phyloP scores from a whole-genome alignment of 2,329 filamentous ascomycete genomes.

The Tricladium varicosporioides region DNA sequence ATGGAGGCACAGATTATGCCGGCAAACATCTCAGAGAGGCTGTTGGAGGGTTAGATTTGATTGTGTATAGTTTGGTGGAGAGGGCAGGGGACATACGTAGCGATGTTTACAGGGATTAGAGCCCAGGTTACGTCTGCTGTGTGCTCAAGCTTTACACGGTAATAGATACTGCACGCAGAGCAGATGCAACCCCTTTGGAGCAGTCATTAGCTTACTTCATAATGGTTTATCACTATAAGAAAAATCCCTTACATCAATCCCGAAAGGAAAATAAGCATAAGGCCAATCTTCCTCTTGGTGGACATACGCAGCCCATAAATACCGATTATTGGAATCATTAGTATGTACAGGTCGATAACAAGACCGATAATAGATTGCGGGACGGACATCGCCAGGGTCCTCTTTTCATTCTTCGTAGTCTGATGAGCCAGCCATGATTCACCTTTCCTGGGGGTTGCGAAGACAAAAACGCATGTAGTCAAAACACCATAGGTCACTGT shows the following conservation, averaged over 20 bases:
- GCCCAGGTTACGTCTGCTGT: neutral
- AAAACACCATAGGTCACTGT: neutral
- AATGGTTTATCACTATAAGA: neutral
- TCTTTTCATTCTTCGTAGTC: neutral
- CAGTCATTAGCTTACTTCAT: neutral
- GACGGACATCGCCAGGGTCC: neutral
- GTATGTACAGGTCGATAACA: conserved; percentile 1
- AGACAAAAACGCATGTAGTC: neutral
- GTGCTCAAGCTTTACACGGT: neutral
- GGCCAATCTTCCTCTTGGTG: neutral
- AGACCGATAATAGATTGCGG: neutral
- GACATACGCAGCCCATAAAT: neutral
- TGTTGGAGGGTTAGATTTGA: neutral
- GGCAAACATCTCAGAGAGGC: conserved; percentile 4
- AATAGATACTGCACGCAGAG: neutral
- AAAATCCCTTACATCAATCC: neutral
- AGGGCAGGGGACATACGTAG: conserved; percentile 1
- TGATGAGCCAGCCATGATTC: neutral
- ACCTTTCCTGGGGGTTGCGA: neutral
- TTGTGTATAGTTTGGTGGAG: too few species aligned
- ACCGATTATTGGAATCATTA: neutral
- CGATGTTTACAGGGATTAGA: neutral
- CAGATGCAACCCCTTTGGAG: neutral
- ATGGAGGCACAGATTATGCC: conserved; percentile 1
- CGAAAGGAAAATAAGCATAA: neutral